Conservation (phyloP, 192 early-diverging fungal genomes). For the Diversispora eburnea region DNA sequence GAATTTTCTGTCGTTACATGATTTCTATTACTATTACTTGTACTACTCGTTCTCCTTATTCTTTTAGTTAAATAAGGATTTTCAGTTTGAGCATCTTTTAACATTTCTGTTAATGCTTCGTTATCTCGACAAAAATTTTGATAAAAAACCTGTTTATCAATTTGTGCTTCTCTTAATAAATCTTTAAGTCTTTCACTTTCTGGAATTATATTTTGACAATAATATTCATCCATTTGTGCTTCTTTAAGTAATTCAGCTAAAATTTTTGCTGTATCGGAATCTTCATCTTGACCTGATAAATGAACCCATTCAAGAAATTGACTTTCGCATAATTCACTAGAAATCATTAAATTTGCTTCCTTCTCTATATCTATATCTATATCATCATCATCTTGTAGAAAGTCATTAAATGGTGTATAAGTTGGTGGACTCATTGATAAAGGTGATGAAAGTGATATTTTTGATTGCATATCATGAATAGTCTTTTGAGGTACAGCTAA, state of each 20-base stretch:
- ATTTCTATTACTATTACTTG: too few relatives aligned
- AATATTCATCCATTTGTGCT: slow-evolving; percentile 16
- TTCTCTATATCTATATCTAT: neutral
- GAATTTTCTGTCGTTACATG: too few relatives aligned
- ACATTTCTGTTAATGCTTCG: neutral
- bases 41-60: too few relatives aligned
- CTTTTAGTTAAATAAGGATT: slow-evolving; percentile 6
- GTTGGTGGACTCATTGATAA: neutral
- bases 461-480: too few relatives aligned
- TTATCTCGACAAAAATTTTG: neutral
- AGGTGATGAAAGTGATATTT: neutral
- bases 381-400: neutral
- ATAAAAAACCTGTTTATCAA: neutral
- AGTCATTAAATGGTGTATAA: neutral
- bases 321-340: neutral
- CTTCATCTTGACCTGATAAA: slow-evolving; percentile 1
- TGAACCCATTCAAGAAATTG: slow-evolving; percentile 19
- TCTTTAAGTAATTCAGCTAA: slow-evolving; percentile 17
- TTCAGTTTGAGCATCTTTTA: slow-evolving; percentile 18
- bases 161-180: slow-evolving; percentile 1
- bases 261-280: neutral
- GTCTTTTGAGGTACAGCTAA: too few relatives aligned
- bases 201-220: neutral
- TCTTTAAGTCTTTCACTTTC: neutral
- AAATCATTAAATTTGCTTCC: neutral